Evolutionary conservation across 1,284 basidiomycete genomes (phyloP), one percentile per base, ranked within the genome.

Genomic region (Agaricales sp.): DNA sequence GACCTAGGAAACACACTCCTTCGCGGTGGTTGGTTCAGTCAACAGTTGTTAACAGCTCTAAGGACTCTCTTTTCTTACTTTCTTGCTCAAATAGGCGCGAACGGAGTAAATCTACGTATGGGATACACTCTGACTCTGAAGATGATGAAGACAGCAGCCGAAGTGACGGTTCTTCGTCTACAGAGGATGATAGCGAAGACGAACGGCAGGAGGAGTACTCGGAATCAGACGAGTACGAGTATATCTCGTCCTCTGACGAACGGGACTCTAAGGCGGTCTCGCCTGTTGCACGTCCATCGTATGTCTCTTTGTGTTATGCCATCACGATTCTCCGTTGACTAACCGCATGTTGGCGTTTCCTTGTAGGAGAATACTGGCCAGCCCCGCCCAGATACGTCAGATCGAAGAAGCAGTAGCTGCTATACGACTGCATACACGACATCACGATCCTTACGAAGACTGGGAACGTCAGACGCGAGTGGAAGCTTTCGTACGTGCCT

Each of bases 391-490:
- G 55, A 67, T 68, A 49, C 68, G 72, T 26, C 62, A 75, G 37
- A 67, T 81, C 39, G 77, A 83, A 52, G 86, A 87, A 19, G 80
- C 80, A 0, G 66, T 88, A 3, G 76, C 80, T 3, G 75, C 83
- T 4, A 84, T 88, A 52, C 75, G 82, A 18, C 68, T 83, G 30
- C 75, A 76, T 16, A 74, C 78, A 13, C 73, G 74, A 50, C 74
- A 87, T 66, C 68, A 77, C 50, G 86, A 88, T 57, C 80, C 80
- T 16, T 87, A 86, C 53, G 83, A 87, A 64, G 83, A 87, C 56
- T 88, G 84, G 85, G 78, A 85, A 63, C 74, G 72, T 52, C 68
- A 79, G 55, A 77, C 78, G 22, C 71, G 77, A 26, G 76, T 73
- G 55, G 84, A 88, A 53, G 80, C 86, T 13, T 78, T 82, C 56